A percentile compares a stretch with the other conserved stretches of the same genome.
These are phyloP conservation scores for Discostella pseudostelligera DNA, from an alignment of 108 stramenopile species.

Conservation along the genomic window DNA sequence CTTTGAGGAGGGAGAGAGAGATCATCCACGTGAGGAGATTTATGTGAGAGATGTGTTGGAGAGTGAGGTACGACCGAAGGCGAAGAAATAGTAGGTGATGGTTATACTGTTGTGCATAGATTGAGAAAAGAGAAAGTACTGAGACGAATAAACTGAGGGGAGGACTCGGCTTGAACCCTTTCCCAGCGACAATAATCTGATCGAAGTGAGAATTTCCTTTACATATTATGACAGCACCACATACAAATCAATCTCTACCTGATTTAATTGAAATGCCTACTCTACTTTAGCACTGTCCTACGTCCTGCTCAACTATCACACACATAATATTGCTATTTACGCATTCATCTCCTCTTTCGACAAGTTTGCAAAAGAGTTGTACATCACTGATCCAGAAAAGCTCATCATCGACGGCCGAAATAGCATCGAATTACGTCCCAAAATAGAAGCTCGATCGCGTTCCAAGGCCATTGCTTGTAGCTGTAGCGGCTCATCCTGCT, in stretches of 20 bases:
- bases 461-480: slow-evolving; percentile 41
- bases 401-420: slow-evolving; percentile 35
- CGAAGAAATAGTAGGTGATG: slow-evolving; percentile 13
- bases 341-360: slow-evolving; percentile 1
- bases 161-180: no score
- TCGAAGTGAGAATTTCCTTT: no score
- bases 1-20: slow-evolving; percentile 96
- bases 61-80: slow-evolving; percentile 53
- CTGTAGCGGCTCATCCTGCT: slow-evolving; percentile 42
- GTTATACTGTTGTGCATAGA: no score
- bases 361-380: slow-evolving; percentile 38
- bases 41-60: slow-evolving; percentile 75
- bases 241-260: no score
- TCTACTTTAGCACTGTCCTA: background rate
- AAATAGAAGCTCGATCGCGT: slow-evolving; percentile 23
- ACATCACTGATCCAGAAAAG: slow-evolving; percentile 31
- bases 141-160: no score
- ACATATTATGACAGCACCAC: no score
- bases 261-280: background rate
- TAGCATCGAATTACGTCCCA: slow-evolving; percentile 26
- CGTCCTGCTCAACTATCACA: background rate
- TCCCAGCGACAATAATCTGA: no score
- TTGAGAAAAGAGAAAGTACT: no score
- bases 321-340: no score
- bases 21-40: slow-evolving; percentile 89